Evolutionary conservation across 2,329 filamentous ascomycete genomes (phyloP).

Genomic region (Cryphonectria radicalis): DNA sequence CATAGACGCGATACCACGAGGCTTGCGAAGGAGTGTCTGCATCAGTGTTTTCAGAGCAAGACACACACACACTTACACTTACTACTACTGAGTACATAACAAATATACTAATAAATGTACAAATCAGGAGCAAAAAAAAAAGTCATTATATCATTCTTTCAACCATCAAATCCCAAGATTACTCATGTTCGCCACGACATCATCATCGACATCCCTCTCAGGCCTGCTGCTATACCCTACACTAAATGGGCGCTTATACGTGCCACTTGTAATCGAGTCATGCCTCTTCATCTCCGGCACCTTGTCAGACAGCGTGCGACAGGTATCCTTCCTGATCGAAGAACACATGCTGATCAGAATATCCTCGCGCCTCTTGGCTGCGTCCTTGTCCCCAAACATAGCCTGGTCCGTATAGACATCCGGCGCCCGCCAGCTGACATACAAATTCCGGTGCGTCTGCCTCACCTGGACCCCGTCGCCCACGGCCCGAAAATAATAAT

Average conservation of each 20-base stretch:
- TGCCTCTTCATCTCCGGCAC: constrained; percentile 35
- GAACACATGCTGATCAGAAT: constrained; percentile 37
- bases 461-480: constrained; percentile 37
- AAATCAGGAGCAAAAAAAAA: background rate
- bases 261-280: constrained; percentile 39
- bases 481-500: constrained; percentile 39
- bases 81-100: background rate
- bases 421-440: constrained; percentile 44
- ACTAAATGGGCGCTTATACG: constrained; percentile 5
- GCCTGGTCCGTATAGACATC: constrained; percentile 36
- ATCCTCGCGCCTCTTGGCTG: constrained; percentile 27
- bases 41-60: background rate
- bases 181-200: background rate
- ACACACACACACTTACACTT: background rate
- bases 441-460: constrained; percentile 43
- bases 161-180: background rate
- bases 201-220: background rate
- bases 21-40: background rate
- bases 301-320: constrained; percentile 36
- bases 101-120: constrained; percentile 4
- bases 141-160: background rate
- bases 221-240: background rate
- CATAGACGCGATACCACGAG: constrained; percentile 8
- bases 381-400: constrained; percentile 23
- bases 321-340: constrained; percentile 37